A percentile compares a stretch with the other conserved stretches of the same genome.
Conservation (phyloP, 1,139 yeast species). For the Spathaspora sp. region DNA sequence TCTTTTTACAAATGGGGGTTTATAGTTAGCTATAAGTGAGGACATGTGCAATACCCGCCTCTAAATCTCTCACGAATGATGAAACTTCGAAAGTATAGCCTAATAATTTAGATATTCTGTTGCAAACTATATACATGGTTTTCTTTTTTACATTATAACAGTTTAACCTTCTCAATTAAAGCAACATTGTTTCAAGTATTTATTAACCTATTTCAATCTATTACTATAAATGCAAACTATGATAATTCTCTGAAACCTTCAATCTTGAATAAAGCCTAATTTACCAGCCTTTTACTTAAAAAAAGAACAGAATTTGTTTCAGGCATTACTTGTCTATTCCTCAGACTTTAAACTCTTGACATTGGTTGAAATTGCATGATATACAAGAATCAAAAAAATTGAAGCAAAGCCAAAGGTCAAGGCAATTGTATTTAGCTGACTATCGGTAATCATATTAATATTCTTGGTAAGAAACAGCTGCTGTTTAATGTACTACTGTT, state of each 20-base stretch:
- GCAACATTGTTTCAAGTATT: neutral
- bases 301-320: too few species aligned
- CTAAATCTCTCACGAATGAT: neutral
- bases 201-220: neutral
- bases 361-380: conserved; percentile 58
- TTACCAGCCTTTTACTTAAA: too few species aligned
- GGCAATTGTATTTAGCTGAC: conserved; percentile 72
- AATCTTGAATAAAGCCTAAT: neutral
- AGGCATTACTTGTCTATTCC: neutral
- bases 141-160: neutral
- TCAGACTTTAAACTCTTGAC: conserved; percentile 19
- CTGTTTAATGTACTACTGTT: neutral
- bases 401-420: conserved; percentile 75
- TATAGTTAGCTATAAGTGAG: neutral
- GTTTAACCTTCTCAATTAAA: neutral
- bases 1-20: neutral
- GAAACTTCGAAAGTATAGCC: neutral
- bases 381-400: conserved; percentile 67
- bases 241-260: neutral
- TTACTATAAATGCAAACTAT: neutral
- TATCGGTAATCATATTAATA: conserved; percentile 69
- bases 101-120: too few species aligned
- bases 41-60: neutral
- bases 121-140: neutral
- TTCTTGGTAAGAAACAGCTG: neutral